Percentiles rank a stretch among this genome's conserved stretches.
Evolutionary conservation across 176 grass and related monocot species (phyloP).

Genomic region (Thalia dealbata): DNA sequence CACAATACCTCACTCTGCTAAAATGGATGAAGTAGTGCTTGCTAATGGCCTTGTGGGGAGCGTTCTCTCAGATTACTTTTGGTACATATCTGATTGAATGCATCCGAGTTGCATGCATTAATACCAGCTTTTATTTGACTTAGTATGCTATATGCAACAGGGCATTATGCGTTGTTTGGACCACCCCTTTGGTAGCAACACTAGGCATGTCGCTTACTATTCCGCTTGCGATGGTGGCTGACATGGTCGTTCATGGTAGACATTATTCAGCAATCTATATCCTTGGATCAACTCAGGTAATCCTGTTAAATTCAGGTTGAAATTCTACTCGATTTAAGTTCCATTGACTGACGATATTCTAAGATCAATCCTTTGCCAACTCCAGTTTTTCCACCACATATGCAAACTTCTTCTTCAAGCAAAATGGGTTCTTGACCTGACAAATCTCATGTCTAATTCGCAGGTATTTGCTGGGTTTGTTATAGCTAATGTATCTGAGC

Average conservation of each 20-base stretch:
- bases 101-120: not conserved
- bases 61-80: constrained; percentile 92
- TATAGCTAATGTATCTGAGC: constrained; percentile 67
- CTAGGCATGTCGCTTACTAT: constrained; percentile 98
- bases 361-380: not conserved
- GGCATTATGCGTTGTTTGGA: constrained; percentile 97
- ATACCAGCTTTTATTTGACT: not conserved
- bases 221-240: constrained; percentile 90
- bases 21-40: constrained; percentile 88
- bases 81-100: constrained; percentile 27
- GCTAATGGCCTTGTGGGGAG: constrained; percentile 91
- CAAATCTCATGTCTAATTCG: constrained; percentile 10
- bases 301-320: not conserved
- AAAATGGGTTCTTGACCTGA: not conserved
- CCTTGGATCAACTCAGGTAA: constrained; percentile 87
- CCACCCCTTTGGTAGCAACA: constrained; percentile 86
- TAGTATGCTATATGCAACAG: constrained; percentile 20
- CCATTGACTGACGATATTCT: not conserved
- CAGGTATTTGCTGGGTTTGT: constrained; percentile 98
- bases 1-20: constrained; percentile 88
- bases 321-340: not conserved
- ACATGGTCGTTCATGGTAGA: constrained; percentile 86
- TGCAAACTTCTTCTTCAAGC: not conserved
- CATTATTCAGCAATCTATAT: constrained; percentile 94
- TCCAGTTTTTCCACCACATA: no score